phyloP scores from a whole-genome alignment of 1,284 basidiomycete species.

The Dichomitus squalens region DNA sequence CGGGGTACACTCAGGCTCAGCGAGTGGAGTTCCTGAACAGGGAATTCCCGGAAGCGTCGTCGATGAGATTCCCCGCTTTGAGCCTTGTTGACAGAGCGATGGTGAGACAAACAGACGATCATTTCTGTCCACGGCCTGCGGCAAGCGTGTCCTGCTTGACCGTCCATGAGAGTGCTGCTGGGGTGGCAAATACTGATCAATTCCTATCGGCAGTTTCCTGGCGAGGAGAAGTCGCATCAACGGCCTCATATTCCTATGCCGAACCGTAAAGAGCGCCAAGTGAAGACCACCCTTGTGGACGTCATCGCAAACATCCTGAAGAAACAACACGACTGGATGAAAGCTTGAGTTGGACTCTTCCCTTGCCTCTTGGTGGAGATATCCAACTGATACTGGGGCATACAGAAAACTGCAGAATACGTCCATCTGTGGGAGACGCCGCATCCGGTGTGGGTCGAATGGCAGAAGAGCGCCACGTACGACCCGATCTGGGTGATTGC shows the following conservation, averaged over 20 bases:
- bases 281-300: not conserved
- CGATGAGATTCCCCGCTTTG: not conserved
- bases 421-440: not conserved
- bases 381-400: not conserved
- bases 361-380: not conserved
- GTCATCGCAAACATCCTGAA: not conserved
- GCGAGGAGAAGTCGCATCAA: not conserved
- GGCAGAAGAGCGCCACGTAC: not conserved
- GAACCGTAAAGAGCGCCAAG: not conserved
- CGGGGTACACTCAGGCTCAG: not conserved
- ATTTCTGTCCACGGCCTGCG: too few species aligned
- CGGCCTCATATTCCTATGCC: not conserved
- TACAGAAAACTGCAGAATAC: not conserved
- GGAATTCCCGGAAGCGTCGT: not conserved
- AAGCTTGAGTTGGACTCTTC: not conserved
- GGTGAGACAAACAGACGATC: too few species aligned
- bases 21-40: not conserved
- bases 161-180: too few species aligned
- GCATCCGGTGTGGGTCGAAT: not conserved
- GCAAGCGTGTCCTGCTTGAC: too few species aligned
- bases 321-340: not conserved
- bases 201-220: not conserved
- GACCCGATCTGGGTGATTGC: not conserved
- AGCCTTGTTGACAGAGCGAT: not conserved
- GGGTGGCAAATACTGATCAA: too few species aligned